phyloP scores from a whole-genome alignment of 2,329 filamentous ascomycete genomes.

The Cladosporium sp. region DNA sequence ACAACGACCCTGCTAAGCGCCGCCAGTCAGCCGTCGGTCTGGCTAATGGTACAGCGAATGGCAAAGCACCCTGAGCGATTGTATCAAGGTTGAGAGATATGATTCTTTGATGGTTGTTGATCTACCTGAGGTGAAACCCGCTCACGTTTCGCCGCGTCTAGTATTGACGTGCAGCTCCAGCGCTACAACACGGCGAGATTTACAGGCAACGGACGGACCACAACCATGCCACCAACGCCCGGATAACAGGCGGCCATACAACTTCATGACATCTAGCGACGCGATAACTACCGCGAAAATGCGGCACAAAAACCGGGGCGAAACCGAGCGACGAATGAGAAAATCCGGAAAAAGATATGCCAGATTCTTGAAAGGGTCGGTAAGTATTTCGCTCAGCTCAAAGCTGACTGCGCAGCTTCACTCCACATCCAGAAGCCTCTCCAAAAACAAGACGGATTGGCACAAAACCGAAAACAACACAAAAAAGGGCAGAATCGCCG shows the following conservation, averaged over 20 bases:
- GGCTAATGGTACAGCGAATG: slow-evolving; percentile 16
- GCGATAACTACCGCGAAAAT: neutral
- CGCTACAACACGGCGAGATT: neutral
- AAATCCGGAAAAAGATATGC: neutral
- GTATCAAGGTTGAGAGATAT: neutral
- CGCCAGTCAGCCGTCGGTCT: slow-evolving; percentile 22
- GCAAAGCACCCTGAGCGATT: slow-evolving; percentile 1
- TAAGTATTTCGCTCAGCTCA: neutral
- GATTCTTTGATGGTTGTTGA: neutral
- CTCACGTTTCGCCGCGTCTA: neutral
- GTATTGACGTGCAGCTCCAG: slow-evolving; percentile 9
- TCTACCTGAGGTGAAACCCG: neutral
- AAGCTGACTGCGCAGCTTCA: neutral
- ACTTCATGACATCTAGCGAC: neutral
- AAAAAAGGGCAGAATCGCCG: too few relatives aligned
- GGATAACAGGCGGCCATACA: neutral
- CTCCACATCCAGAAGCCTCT: neutral
- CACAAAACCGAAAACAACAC: too few relatives aligned
- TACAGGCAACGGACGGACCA: too few relatives aligned
- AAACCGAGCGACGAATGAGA: neutral
- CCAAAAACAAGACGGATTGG: too few relatives aligned
- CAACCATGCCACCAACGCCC: too few relatives aligned
- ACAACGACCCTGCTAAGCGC: slow-evolving; percentile 31
- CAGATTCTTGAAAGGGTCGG: neutral
- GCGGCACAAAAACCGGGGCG: neutral